Evolutionary conservation across 768 basidiomycete species (phyloP), one percentile per base, ranked within the genome.

Genomic region (Calocera viscosa): DNA sequence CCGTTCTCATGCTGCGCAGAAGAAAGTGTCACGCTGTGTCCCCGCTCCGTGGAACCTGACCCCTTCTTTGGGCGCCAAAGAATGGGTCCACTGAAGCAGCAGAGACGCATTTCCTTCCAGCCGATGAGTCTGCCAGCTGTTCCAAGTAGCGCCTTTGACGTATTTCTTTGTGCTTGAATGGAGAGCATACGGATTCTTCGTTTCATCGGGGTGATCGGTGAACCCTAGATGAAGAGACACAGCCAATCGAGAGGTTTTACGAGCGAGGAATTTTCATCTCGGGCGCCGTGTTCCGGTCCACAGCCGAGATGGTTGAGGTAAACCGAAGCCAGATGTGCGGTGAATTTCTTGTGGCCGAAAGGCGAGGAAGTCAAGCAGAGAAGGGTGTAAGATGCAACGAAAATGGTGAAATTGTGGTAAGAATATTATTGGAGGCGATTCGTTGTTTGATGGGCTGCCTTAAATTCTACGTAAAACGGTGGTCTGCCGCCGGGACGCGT

Each of bases 221-320:
- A 60, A 32, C 16, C 30, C 53, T 60, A 22, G 24, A 28, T 26
- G 53, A 30, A 32, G 30, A 28, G 53, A 60, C 53, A 60, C 53
- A 60, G 53, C 53, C 53, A 60, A 60, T 60, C 53, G 53, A 60
- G 16, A 7, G 7, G 26, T 60, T 60, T 22, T 22, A 10, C 53
- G 10, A 28, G 19, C 16, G 26, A 28, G 24, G 30, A 19, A 26
- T 60, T 16, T n/a, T 32, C 24, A 16, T 10, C 26, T 60, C 53
- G 30, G 53, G 26, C 53, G 53, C 53, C 53, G 53, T 60, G 30
- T 60, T 30, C 53, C 53, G 53, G 53, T 60, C 53, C 53, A 32
- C 53, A 60, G 30, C 53, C 53, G 53, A 30, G 53, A 60, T 5
- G 16, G 26, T 32, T 16, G 22, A 10, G 53, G 30, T 10, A 26